A percentile compares a stretch with the other conserved stretches of the same genome.
phyloP scores from a whole-genome alignment of 495 filamentous ascomycete genomes.

The Haplographium delicatum region DNA sequence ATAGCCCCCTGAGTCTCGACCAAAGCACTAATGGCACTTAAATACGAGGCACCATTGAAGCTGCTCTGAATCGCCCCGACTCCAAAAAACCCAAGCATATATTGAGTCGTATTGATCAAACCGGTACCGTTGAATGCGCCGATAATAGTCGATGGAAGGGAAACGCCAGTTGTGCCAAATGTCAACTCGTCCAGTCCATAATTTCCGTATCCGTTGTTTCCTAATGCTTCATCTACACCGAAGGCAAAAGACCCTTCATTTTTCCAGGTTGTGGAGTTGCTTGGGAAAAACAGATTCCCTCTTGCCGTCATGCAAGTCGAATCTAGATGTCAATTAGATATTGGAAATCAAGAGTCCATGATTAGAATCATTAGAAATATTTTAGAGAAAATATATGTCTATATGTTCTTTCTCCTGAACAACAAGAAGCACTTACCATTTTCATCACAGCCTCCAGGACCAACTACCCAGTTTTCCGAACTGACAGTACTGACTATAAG shows the following conservation, averaged over 20 bases:
- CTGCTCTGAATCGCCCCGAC: conserved; percentile 42
- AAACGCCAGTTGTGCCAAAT: conserved; percentile 36
- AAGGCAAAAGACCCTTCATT: conserved; percentile 48
- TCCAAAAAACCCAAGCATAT: conserved; percentile 55
- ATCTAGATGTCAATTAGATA: conserved; percentile 5
- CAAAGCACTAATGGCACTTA: conserved; percentile 32
- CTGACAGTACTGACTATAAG: conserved; percentile 51
- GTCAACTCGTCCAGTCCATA: conserved; percentile 55
- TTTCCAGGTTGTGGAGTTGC: conserved; percentile 51
- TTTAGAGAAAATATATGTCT: conserved; percentile 14
- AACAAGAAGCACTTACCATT: conserved; percentile 25
- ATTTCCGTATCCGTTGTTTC: conserved; percentile 45
- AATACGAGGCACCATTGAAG: conserved; percentile 33
- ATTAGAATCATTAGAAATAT: neutral
- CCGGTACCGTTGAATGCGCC: conserved; percentile 36
- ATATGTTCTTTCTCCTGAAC: too few relatives aligned
- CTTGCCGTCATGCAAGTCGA: conserved; percentile 26
- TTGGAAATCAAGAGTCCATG: neutral
- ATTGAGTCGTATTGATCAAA: conserved; percentile 46
- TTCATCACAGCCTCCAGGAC: conserved; percentile 41
- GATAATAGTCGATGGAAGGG: conserved; percentile 38
- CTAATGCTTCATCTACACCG: conserved; percentile 45
- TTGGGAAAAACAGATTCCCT: conserved; percentile 47
- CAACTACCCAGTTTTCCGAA: conserved; percentile 54
- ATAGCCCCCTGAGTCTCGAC: conserved; percentile 46